These are phyloP conservation scores for Penicillium psychrosexuale DNA, from an alignment of 2,329 filamentous ascomycete genomes.

Conservation along the genomic window DNA sequence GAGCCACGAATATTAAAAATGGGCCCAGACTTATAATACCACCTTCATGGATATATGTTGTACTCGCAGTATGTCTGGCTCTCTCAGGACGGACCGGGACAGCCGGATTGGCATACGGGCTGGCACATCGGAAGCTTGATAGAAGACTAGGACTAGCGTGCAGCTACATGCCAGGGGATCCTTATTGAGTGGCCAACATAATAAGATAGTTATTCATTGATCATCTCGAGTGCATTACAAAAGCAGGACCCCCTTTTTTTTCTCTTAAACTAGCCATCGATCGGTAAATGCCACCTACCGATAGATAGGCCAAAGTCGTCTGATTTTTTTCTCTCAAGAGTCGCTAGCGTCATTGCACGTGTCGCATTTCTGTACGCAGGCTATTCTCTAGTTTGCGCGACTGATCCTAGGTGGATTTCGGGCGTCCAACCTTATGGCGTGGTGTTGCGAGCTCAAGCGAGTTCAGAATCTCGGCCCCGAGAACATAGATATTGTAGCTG, in stretches of 20 bases:
- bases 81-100: slow-evolving; percentile 4
- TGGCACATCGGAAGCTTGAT: neutral
- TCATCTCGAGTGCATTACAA: neutral
- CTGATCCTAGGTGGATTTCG: slow-evolving; percentile 28
- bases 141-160: neutral
- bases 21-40: too few relatives aligned
- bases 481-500: slow-evolving; percentile 59
- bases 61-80: neutral
- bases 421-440: slow-evolving; percentile 26
- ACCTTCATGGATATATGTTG: neutral
- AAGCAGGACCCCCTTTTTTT: too few relatives aligned
- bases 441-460: slow-evolving; percentile 48
- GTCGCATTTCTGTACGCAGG: neutral
- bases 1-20: neutral
- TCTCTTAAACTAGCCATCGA: neutral
- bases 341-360: neutral
- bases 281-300: neutral
- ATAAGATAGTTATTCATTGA: neutral
- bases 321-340: neutral
- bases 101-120: slow-evolving; percentile 1
- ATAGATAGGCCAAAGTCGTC: neutral
- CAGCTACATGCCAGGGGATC: neutral
- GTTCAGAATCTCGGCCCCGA: slow-evolving; percentile 60
- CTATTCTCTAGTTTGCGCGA: neutral
- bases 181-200: neutral